Base-by-base conservation (phyloP, 2,329 filamentous ascomycete genomes). In the Pseudogymnoascus verrucosus region DNA sequence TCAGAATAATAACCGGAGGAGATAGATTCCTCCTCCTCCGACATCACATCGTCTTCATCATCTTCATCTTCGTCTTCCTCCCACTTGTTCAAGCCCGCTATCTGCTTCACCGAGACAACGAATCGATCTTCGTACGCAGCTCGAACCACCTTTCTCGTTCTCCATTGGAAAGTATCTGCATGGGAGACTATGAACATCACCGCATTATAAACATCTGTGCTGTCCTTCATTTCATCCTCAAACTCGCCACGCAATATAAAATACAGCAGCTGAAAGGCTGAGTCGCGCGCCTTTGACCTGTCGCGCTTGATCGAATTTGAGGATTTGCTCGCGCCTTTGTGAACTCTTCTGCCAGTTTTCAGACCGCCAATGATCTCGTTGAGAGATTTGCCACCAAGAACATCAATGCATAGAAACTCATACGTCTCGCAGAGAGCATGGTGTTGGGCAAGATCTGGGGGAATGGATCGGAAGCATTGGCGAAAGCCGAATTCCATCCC, bases 401-500 rank as follows among this genome's bases (percentile, higher is more conserved):
- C 57, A 62, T 71, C 63, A 60, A 71, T 42, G 54, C 62, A 19
- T 61, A 72, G 70, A 63, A 70, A 71, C 26, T 71, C 42, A 59
- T 71, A 72, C 31, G 69, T 71, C 10, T 69, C 62, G 51, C 62
- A 71, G 39, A 71, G 69, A 65, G 62, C 66, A 31, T 63, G 68
- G 65, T 71, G 63, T n/a, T 66, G 67, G 59, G 65, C 64, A 64
- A 71, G 62, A 19, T 72, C 64, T 40, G 65, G 31, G 39, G 69
- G 62, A 1, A 72, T 64, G 39, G 64, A 67, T 62, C 69, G 68
- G 62, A 71, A 71, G 64, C 69, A 72, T 34, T 70, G 67, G 62
- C 69, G 69, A 61, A 70, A 72, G 64, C 70, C 69, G 7, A 65
- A 69, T 68, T 72, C 65, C 23, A 71, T 65, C 31, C 70, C 70